Evolutionary conservation across 2,329 filamentous ascomycete genomes (phyloP), one percentile per base, ranked within the genome.

Genomic region (Venturia pyrina): DNA sequence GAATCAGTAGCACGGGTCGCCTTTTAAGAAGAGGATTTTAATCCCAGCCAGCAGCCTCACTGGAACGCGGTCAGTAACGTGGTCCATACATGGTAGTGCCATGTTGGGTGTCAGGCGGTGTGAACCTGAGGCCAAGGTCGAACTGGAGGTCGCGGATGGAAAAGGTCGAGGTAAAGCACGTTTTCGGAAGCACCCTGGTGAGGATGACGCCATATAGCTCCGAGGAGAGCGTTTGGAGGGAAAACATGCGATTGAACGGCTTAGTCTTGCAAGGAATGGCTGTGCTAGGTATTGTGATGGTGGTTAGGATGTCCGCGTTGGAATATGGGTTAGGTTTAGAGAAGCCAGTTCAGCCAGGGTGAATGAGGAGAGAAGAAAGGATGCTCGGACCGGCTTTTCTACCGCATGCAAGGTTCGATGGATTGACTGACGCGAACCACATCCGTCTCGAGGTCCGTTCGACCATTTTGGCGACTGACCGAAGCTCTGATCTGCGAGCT

Each of bases 291-390:
- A 21, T n/a, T 59, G 32, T 1, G 53, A 59, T 28, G 53, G 53
- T n/a, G 40, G 53, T 34, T 32, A 59, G 53, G 17, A 59, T 59
- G 32, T 37, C 32, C 53, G 17, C 32, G 19, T 21, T 37, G 15
- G n/a, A 53, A 53, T 59, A 59, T 59, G 53, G 53, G 32, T 59
- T 59, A 59, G 53, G 28, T 57, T 15, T 57, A 37, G 32, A 57
- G 28, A 57, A 1, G 11, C 19, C 8, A 34, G 53, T 4, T 19
- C 15, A 2, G 53, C 37, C 37, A 40, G 37, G 37, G 37, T 40
- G 37, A 8, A 59, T 21, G 32, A 59, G 48, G 48, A 53, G 5
- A 21, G 28, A 53, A 28, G 10, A 28, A 53, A 28, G 53, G 53
- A n/a, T 37, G 19, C 3, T 59, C 28, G 28, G 28, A 57, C 50